These are phyloP conservation scores for Penicillium sp. DNA, from an alignment of 2,329 filamentous ascomycete genomes.

Conservation along the genomic window DNA sequence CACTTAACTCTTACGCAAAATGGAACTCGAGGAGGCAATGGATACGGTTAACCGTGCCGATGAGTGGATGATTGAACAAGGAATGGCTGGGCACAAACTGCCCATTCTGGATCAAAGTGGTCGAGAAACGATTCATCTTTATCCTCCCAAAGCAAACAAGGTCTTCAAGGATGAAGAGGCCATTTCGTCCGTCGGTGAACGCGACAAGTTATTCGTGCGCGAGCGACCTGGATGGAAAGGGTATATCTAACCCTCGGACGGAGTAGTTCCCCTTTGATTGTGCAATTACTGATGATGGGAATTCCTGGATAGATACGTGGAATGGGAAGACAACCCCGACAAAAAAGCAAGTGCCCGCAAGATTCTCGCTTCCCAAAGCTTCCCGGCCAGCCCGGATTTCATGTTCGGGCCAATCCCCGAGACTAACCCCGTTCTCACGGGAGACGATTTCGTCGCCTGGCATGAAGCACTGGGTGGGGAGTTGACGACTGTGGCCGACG, in stretches of 20 bases:
- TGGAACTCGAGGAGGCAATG: neutral
- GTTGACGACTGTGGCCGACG: conserved; percentile 56
- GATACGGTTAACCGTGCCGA: conserved; percentile 41
- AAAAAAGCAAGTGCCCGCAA: conserved; percentile 65
- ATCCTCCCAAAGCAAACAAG: conserved; percentile 29
- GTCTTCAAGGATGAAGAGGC: conserved; percentile 48
- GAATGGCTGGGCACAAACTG: conserved; percentile 51
- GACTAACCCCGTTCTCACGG: conserved; percentile 62
- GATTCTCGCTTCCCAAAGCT: conserved; percentile 60
- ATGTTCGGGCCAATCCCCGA: conserved; percentile 60
- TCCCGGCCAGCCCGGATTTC: conserved; percentile 56
- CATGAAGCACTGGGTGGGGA: conserved; percentile 58
- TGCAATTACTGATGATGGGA: conserved; percentile 2
- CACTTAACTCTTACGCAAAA: neutral
- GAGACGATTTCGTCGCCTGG: conserved; percentile 63
- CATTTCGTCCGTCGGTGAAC: conserved; percentile 47
- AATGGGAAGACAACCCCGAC: conserved; percentile 72
- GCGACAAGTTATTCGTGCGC: conserved; percentile 44
- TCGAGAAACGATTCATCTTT: conserved; percentile 35
- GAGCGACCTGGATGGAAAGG: conserved; percentile 55
- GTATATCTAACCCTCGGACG: conserved; percentile 24
- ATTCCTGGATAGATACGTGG: conserved; percentile 58
- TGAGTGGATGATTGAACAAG: conserved; percentile 61
- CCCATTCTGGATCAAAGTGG: conserved; percentile 54
- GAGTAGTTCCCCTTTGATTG: neutral